A percentile compares a stretch with the other conserved stretches of the same genome.
phyloP scores from a whole-genome alignment of 495 filamentous ascomycete species.

The Staphylotrichum longicolle region DNA sequence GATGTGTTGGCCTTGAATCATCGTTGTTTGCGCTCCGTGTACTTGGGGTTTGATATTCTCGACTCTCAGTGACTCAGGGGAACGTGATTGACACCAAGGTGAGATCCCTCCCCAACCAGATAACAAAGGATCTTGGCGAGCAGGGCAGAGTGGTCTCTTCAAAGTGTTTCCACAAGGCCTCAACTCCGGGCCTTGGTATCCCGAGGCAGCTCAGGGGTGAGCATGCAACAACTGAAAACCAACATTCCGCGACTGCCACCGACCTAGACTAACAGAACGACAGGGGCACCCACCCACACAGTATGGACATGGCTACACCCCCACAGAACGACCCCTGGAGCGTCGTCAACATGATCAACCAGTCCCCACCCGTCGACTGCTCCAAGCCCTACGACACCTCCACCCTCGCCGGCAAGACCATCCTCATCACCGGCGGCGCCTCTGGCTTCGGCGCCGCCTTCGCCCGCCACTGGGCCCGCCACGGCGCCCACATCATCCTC shows the following conservation, averaged over 20 bases:
- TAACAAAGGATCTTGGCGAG: no score
- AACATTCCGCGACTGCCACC: no score
- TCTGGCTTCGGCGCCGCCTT: constrained; percentile 55
- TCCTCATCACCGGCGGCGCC: constrained; percentile 53
- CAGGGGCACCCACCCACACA: no score
- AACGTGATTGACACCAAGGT: not conserved
- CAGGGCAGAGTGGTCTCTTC: no score
- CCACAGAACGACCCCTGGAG: constrained; percentile 21
- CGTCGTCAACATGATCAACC: constrained; percentile 24
- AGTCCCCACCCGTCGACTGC: constrained; percentile 40
- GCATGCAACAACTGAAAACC: not conserved
- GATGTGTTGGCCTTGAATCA: not conserved
- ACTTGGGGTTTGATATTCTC: not conserved
- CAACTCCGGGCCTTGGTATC: not conserved
- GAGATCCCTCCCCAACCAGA: no score
- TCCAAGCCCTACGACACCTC: constrained; percentile 39
- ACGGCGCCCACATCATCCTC: constrained; percentile 48
- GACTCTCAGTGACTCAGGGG: not conserved
- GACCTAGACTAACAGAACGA: no score
- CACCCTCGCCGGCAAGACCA: constrained; percentile 44
- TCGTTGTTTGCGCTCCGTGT: not conserved
- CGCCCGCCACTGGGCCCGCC: constrained; percentile 41
- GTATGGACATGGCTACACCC: constrained; percentile 13
- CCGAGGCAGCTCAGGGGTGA: not conserved
- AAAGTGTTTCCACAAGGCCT: no score